These are phyloP conservation scores for Mrakiaceae sp. DNA, from an alignment of 1,284 basidiomycete species.

Conservation along the genomic window DNA sequence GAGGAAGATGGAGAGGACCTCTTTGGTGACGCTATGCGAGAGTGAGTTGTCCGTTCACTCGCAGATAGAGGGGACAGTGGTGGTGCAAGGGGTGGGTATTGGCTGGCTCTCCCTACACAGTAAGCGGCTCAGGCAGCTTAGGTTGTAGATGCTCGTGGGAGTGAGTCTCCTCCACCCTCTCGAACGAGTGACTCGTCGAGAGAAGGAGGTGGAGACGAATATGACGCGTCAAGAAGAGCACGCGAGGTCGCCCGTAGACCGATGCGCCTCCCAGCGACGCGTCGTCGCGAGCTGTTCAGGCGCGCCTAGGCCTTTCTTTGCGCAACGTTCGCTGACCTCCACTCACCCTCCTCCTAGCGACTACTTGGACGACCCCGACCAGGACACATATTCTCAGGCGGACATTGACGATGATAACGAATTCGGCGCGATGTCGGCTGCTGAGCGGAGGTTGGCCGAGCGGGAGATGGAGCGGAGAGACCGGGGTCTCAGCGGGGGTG, in stretches of 20 bases:
- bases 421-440: conserved; percentile 58
- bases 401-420: conserved; percentile 79
- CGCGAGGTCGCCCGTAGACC: no score
- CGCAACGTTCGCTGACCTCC: conserved; percentile 10
- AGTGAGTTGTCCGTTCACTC: conserved; percentile 43
- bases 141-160: not conserved
- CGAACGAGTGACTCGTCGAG: not conserved
- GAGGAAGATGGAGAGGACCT: conserved; percentile 74
- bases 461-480: conserved; percentile 79
- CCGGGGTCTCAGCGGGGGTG: conserved; percentile 54
- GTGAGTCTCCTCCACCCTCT: not conserved
- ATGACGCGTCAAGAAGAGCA: no score
- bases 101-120: not conserved
- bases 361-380: conserved; percentile 66
- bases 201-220: conserved; percentile 9
- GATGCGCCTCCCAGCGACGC: not conserved
- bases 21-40: conserved; percentile 65
- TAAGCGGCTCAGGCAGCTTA: not conserved
- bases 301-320: not conserved
- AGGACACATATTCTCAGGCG: conserved; percentile 79
- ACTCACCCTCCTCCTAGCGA: conserved; percentile 48
- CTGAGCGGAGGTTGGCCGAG: conserved; percentile 73
- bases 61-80: not conserved
- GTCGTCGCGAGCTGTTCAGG: not conserved
- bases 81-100: no score